Percentiles rank a stretch among this genome's conserved stretches.
Evolutionary conservation across 2,329 filamentous ascomycete genomes (phyloP).

Genomic region (Malbranchea zuffiana): DNA sequence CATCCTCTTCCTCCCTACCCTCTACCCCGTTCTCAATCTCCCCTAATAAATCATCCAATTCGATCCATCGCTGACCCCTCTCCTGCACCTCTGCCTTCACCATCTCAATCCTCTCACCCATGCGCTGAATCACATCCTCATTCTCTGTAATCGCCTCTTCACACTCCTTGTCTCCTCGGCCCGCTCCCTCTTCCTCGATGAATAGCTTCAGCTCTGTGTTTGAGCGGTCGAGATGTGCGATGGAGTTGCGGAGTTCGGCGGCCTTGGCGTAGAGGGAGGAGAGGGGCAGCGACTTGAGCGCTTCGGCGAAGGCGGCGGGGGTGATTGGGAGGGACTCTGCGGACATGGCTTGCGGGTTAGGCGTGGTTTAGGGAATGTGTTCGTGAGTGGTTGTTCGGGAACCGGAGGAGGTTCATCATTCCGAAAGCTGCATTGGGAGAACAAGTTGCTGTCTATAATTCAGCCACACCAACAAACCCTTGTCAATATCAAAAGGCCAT

Average conservation of each 20-base stretch:
- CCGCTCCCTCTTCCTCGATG: constrained; percentile 21
- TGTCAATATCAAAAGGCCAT: no score
- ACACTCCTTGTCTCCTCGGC: constrained; percentile 43
- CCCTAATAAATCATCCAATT: constrained; percentile 15
- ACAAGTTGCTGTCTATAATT: no score
- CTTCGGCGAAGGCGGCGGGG: constrained; percentile 42
- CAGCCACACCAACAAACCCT: no score
- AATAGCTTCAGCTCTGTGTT: constrained; percentile 48
- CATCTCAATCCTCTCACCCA: constrained; percentile 45
- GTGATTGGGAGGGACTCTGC: constrained; percentile 39
- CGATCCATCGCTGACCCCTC: constrained; percentile 45
- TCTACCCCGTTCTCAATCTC: constrained; percentile 5
- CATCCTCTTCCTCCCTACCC: constrained; percentile 4
- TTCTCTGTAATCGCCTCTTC: constrained; percentile 50
- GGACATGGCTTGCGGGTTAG: no score
- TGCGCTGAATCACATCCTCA: constrained; percentile 43
- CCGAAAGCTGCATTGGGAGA: no score
- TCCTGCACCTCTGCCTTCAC: constrained; percentile 43
- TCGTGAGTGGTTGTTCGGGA: no score
- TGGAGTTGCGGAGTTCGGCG: constrained; percentile 49
- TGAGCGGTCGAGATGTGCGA: constrained; percentile 46
- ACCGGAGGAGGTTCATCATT: no score
- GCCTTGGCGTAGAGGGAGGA: constrained; percentile 51
- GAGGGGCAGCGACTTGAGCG: constrained; percentile 48
- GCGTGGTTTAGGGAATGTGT: no score